Base-by-base conservation (phyloP, 768 basidiomycete species). In the Hygrocybe punicea region DNA sequence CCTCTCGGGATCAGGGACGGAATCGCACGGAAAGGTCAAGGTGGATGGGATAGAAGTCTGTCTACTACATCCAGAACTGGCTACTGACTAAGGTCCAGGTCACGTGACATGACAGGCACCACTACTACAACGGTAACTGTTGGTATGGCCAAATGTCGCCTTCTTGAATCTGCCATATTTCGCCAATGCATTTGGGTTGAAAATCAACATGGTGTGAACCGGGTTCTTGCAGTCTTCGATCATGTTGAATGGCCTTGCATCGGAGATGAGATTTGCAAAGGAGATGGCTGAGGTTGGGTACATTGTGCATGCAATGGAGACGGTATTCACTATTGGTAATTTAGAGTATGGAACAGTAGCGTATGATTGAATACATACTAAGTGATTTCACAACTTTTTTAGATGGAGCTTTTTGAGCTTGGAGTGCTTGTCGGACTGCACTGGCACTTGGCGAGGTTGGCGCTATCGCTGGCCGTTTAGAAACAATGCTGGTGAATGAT, bases 301-400 rank as follows among this genome's bases (percentile, higher is more conserved):
- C 7, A 50, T 11, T 23, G 21, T 14, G 48, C 48, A 50, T 6
- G 23, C 9, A 24, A 23, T 14, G 6, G 48, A 50, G 6, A 24
- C 19, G 13, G 48, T 50, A 19, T 50, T 50, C 48, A 50, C 48
- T 50, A n/a, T n/a, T n/a, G n/a, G n/a, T n/a, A n/a, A n/a, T n/a
- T n/a, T n/a, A n/a, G n/a, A n/a, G n/a, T n/a, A n/a, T n/a, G n/a
- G 25, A 33, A 10, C 8, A 9, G 23, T 9, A 4, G 21, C n/a
- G 5, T 24, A 35, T 29, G 29, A 33, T 7, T 29, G 7, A 50
- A 10, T 33, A 50, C 48, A 8, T 23, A 51, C 50, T 17, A 36
- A 51, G 16, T 2, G 50, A 51, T 36, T 19, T 9, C 11, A 51
- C 50, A 1, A 5, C 5, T 19, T 17, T 36, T 11, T 51, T 51